These are phyloP conservation scores for Puya raimondii DNA, from an alignment of 176 grass and related monocot genomes.

Conservation along the genomic window DNA sequence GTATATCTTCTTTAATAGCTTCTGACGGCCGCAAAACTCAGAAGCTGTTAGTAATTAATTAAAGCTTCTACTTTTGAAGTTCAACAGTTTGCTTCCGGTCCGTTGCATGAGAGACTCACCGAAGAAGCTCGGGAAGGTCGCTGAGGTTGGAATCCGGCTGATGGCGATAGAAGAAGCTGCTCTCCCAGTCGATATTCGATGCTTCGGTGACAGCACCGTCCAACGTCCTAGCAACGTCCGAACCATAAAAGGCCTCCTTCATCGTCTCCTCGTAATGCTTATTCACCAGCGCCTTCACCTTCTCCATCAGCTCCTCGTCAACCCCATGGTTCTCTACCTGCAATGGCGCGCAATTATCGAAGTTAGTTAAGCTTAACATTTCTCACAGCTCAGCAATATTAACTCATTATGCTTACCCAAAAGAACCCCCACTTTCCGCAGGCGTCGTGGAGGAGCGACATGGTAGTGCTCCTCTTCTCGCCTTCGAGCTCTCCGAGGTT, in stretches of 20 bases:
- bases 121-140: conserved; percentile 38
- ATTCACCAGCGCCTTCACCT: conserved; percentile 38
- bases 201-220: conserved; percentile 14
- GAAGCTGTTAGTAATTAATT: conserved; percentile 14
- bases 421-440: conserved; percentile 58
- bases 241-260: conserved; percentile 47
- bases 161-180: conserved; percentile 62
- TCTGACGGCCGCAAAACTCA: not conserved
- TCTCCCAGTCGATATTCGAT: conserved; percentile 59
- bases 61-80: not conserved
- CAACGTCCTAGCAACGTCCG: conserved; percentile 27
- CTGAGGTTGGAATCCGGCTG: conserved; percentile 44
- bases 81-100: not conserved
- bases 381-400: not conserved
- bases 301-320: conserved; percentile 38
- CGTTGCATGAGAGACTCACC: conserved; percentile 29
- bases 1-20: too few species aligned
- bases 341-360: conserved; percentile 1
- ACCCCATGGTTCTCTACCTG: conserved; percentile 58
- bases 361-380: not conserved
- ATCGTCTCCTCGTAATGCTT: conserved; percentile 40
- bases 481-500: conserved; percentile 35
- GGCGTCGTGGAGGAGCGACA: conserved; percentile 52
- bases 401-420: conserved; percentile 41
- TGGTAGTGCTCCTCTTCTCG: conserved; percentile 33